Base-by-base conservation (phyloP, 2,329 filamentous ascomycete species). In the Fusarium nurragi region DNA sequence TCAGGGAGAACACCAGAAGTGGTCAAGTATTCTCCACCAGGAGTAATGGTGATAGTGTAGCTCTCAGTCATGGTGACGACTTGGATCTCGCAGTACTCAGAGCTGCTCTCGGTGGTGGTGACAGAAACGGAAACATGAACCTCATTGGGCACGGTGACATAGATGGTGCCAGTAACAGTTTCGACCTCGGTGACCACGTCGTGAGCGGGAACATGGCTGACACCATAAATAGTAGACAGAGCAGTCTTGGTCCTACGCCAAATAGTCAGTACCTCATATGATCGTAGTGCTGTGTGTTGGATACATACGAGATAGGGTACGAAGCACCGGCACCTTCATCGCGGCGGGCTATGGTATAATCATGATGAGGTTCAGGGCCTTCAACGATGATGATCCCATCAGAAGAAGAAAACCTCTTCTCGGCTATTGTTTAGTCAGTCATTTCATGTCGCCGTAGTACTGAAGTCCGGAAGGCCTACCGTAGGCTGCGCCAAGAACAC, bases 261-360 rank as follows among this genome's bases (percentile, higher is more conserved):
- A 21, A 21, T 22, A 16, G 52, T 73, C 41, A 70, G 56, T 49
- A 11, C 8, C 13, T 8, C n/a, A 10, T 3, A 30, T 14, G 25
- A 10, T 32, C 18, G 11, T 28, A 49, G 25, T 6, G 6, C 48
- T 19, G 7, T 30, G 13, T 38, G 22, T 23, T 26, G 23, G 16
- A 14, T 11, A 66, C 77, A 71, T 67, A 79, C 77, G 76, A 76
- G 60, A 78, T 70, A 2, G 77, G 75, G 22, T 77, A 69, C 41
- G 68, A 74, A 53, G 73, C 61, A 19, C 36, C 66, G 23, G 44
- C 47, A 13, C 12, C 52, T 18, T 65, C 56, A 10, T 60, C 45
- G 28, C 69, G 70, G 39, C 56, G 62, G 47, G 63, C 48, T 16
- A 67, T 25, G 8, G 18, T 41, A 36, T 58, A 46, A 12, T 19